Base-by-base conservation (phyloP, 352 stramenopile species). In the Paralagenidium karlingii region DNA sequence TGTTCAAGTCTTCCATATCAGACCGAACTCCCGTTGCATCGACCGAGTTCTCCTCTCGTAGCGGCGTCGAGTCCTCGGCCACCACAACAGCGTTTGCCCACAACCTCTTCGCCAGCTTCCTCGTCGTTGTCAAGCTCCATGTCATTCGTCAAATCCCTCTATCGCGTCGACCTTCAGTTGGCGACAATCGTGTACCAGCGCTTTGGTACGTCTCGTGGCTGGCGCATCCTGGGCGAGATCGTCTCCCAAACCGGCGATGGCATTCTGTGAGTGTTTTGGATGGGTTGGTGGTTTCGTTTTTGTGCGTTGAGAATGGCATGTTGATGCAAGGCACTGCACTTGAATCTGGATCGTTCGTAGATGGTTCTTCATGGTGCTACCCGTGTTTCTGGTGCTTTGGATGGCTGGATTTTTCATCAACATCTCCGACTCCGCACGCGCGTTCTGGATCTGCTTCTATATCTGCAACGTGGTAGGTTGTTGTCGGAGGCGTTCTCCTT, bases 241-340 rank as follows among this genome's bases (percentile, higher is more conserved):
- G 67, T 88, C 57, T 86, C 68, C 32, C 69, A 86, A 48, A 78
- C 77, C 25, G 69, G 77, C 50, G 77, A 90, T 55, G 77, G 77
- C 28, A 81, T 90, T 56, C 47, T 89, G 69, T 88, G 65, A 55
- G 69, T 61, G 16, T 12, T 4, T 2, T 13, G 24, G 16, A 22
- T 13, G 13, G 3, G 20, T 32, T 11, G 11, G 15, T 32, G 28
- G 15, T 32, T 13, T 32, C 15, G 28, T 32, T 32, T 32, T 11
- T 26, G 36, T 41, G 26, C 36, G 20, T 15, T 39, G 22, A 41
- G 3, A 7, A 41, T 41, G 26, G 16, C 34, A 3, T 22, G 7
- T 33, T 15, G 22, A 31, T 5, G 5, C 8, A 21, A 38, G 20
- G 36, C 30, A 37, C n/a, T 28, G 33, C 5, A 36, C 12, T 41